Evolutionary conservation across 495 filamentous ascomycete species (phyloP).

Genomic region (Pyrenula massariospora): DNA sequence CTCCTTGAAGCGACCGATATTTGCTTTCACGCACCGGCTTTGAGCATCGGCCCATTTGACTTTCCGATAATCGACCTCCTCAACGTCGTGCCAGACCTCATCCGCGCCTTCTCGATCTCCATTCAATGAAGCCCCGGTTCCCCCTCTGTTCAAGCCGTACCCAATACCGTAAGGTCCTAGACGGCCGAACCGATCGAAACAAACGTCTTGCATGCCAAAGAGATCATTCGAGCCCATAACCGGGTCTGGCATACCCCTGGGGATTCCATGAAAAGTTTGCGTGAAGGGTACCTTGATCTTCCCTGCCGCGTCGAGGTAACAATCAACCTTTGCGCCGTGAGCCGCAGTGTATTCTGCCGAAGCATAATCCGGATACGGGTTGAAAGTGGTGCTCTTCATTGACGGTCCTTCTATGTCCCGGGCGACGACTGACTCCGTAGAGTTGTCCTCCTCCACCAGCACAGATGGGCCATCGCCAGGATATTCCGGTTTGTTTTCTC

Average conservation of each 20-base stretch:
- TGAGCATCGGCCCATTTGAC: slow-evolving; percentile 70
- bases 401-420: slow-evolving; percentile 7
- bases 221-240: slow-evolving; percentile 73
- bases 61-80: slow-evolving; percentile 59
- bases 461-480: slow-evolving; percentile 30
- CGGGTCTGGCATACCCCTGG: slow-evolving; percentile 69
- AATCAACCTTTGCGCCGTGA: slow-evolving; percentile 56
- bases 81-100: slow-evolving; percentile 54
- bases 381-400: slow-evolving; percentile 47
- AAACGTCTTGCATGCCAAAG: slow-evolving; percentile 75
- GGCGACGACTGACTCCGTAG: slow-evolving; percentile 3
- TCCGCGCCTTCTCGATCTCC: slow-evolving; percentile 68
- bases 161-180: slow-evolving; percentile 85
- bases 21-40: slow-evolving; percentile 53
- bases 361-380: slow-evolving; percentile 57
- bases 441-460: slow-evolving; percentile 9
- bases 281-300: slow-evolving; percentile 53
- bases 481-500: slow-evolving; percentile 63
- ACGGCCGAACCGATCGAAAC: slow-evolving; percentile 86
- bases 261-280: slow-evolving; percentile 60
- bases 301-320: slow-evolving; percentile 57
- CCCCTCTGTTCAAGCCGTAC: slow-evolving; percentile 64
- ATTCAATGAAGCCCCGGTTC: slow-evolving; percentile 68
- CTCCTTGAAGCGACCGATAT: slow-evolving; percentile 58
- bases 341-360: slow-evolving; percentile 44